Base-by-base conservation (phyloP, 306 rosid genomes). In the Cucumis melo region DNA sequence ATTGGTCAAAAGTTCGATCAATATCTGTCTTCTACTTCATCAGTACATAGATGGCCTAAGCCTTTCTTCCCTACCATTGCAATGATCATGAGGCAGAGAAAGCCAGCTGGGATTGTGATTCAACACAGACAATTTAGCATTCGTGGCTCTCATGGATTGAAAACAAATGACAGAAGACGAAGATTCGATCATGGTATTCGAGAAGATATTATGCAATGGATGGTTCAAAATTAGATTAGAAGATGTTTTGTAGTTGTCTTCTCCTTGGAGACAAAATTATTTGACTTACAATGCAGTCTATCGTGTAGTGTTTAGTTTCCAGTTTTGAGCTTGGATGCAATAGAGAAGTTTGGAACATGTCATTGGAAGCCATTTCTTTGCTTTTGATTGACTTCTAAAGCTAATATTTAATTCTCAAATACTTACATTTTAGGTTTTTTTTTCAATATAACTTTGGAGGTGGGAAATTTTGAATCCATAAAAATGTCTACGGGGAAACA, bases 191-290 rank as follows among this genome's bases (percentile, higher is more conserved):
- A 82, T 44, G 88, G 83, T 80, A 68, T 91, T 15, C 77, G 96
- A 79, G 84, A 80, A 48, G 95, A 93, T 81, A 85, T 93, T 78
- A 59, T 81, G 89, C 90, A 85, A 61, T 91, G 96, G 94, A 85
- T 93, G 92, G 78, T 67, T 74, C 86, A 59, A 61, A 86, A 78
- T 15, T 72, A 71, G 74, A 50, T 50, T 59, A 27, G 76, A 70
- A 50, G 42, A 48, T 24, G 3, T 71, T 48, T 13, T 48, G 7
- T 71, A 48, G 58, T 15, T 50, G 60, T 27, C 76, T 29, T 72
- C 42, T 46, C 42, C 56, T 27, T 17, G 41, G 44, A 72, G 42
- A 72, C 76, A 8, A 16, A 7, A 16, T 48, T 72, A 1, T 50
- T 50, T 50, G 60, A 24, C 44, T 50, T 23, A 23, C 15, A 44